phyloP scores from a whole-genome alignment of 2,329 filamentous ascomycete genomes.

The Coniella vitis region DNA sequence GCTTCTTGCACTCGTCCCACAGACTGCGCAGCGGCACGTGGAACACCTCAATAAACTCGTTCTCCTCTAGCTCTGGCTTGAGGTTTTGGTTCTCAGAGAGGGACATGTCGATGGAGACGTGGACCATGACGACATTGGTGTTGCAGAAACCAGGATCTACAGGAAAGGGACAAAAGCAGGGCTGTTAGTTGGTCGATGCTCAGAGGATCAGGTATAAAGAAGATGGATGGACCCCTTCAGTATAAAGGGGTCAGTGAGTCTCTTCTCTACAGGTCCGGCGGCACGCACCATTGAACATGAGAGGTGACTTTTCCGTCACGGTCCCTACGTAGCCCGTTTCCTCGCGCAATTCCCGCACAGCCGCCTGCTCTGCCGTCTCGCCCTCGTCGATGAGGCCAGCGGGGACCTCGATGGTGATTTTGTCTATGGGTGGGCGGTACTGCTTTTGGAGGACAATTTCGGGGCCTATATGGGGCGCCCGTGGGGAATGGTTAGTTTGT shows the following conservation, averaged over 20 bases:
- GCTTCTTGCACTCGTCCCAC: slow-evolving; percentile 58
- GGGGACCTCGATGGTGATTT: slow-evolving; percentile 56
- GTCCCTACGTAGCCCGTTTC: slow-evolving; percentile 60
- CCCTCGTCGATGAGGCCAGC: slow-evolving; percentile 57
- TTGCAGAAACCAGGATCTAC: slow-evolving; percentile 58
- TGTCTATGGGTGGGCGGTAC: slow-evolving; percentile 55
- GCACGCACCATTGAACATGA: slow-evolving; percentile 56
- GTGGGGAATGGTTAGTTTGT: too few relatives aligned
- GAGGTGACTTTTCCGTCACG: slow-evolving; percentile 49
- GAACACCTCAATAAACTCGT: slow-evolving; percentile 78
- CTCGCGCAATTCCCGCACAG: slow-evolving; percentile 57
- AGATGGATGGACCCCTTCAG: too few relatives aligned
- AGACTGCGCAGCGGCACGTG: slow-evolving; percentile 56
- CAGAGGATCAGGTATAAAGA: too few relatives aligned
- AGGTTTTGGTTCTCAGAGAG: slow-evolving; percentile 63
- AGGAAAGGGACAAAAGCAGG: background rate
- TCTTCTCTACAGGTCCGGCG: too few relatives aligned
- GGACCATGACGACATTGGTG: slow-evolving; percentile 62
- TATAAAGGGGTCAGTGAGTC: too few relatives aligned
- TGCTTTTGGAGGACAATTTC: slow-evolving; percentile 61
- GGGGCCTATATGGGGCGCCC: slow-evolving; percentile 35
- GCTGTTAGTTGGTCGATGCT: too few relatives aligned
- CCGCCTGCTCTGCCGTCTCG: slow-evolving; percentile 54
- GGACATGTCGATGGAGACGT: slow-evolving; percentile 65
- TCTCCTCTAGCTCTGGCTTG: slow-evolving; percentile 65